Evolutionary conservation across 2,329 filamentous ascomycete species (phyloP), one percentile per base, ranked within the genome.

Genomic region (Trichoderma lentiforme): DNA sequence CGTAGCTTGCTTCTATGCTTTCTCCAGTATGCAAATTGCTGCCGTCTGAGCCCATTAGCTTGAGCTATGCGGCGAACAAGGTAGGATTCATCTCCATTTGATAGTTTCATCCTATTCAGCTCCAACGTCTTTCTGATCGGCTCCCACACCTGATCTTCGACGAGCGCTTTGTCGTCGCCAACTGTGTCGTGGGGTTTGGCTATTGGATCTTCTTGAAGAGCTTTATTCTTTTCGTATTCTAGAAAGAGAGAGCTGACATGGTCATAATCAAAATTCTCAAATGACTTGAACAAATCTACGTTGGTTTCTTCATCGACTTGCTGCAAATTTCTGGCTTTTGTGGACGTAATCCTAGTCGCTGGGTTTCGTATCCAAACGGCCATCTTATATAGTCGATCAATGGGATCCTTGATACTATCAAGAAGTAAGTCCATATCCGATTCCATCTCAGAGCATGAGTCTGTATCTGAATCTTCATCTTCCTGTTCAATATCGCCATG

Each of bases 21-120:
- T 39, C 64, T 71, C 70, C 70, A 71, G 9, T 71, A 71, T 12
- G 70, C 70, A 28, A 71, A 71, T 3, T 68, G 70, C 32, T 43
- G 70, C 12, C 70, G 28, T 24, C 70, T 58, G 51, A 53, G 39
- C 34, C 47, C 63, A 4, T 71, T 71, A 6, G 70, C 70, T 1
- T 6, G 70, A 21, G 70, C 62, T 58, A 71, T 67, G 26, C 70
- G 70, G 15, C 4, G 28, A 12, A 71, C n/a, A 0, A 71, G 63
- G 4, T 66, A 71, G 3, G 70, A 62, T n/a, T 71, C 70, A 3
- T 36, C 6, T 3, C 63, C 56, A 5, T 21, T 53, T 4, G 15
- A 28, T 18, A 32, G 4, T n/a, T 9, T 53, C 1, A 36, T 43
- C 6, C n/a, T 71, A 3, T 68, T 18, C 21, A 32, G 56, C 26